Evolutionary conservation across 768 basidiomycete genomes (phyloP), one percentile per base, ranked within the genome.

Genomic region (Macrocybe gigantea): DNA sequence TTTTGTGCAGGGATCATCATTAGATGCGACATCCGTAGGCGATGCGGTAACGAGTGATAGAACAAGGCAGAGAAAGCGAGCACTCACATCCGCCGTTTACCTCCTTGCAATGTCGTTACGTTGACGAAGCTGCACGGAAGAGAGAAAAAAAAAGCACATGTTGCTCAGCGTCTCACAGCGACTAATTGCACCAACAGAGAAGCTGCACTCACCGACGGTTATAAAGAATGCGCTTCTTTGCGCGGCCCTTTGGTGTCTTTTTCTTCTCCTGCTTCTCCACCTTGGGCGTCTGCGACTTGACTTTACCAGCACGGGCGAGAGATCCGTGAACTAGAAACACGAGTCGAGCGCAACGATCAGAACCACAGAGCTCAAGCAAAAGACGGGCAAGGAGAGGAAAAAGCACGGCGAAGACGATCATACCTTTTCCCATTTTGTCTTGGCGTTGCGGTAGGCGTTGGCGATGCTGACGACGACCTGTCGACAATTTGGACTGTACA

Each of bases 221-320:
- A 80, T 94, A 95, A 54, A 92, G 73, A 57, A 90, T 57, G 42
- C 58, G 55, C 80, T 97, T 97, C 87, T 95, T 96, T 53, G 95
- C 95, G 66, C 95, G 92, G 54, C 95, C 95, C 74, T 88, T 95
- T 49, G 92, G 92, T 35, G 74, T 83, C 85, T 97, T 97, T 87
- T 93, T 93, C 87, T 96, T 97, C 78, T 97, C 95, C 77, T 95
- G 92, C 70, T 86, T 83, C 64, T 96, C 95, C 64, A 96, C 95
- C 75, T 97, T 97, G 63, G 94, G 94, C 63, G 87, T 90, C 75
- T 94, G 92, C 60, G 89, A 91, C 77, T 93, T 96, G 79, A 97
- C 95, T 83, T 98, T 97, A 70, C 94, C 94, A 68, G 93, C 93
- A 79, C 93, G 93, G 75, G 93, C 93, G 75, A 95, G 93, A 68